Evolutionary conservation across 805 yeast genomes (phyloP).

Genomic region (Candida tammaniensis): DNA sequence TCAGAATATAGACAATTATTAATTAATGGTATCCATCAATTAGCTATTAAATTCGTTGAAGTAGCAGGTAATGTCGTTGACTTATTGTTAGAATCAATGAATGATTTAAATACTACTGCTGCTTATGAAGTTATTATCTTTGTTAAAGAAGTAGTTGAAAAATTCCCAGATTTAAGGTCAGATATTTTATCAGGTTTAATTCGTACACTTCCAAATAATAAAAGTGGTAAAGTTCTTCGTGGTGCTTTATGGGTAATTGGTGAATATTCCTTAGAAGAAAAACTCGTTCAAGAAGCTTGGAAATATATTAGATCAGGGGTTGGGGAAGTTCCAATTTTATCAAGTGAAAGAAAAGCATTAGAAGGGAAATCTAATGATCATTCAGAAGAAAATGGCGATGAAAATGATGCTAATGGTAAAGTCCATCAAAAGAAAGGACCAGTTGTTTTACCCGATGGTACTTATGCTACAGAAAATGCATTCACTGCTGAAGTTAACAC

Average conservation of each 20-base stretch:
- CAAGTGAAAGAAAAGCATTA: conserved; percentile 55
- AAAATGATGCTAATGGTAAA: conserved; percentile 4
- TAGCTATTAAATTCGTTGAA: conserved; percentile 85
- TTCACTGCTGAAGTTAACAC: conserved; percentile 50
- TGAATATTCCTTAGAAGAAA: conserved; percentile 75
- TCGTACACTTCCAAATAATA: conserved; percentile 58
- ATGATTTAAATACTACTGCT: conserved; percentile 78
- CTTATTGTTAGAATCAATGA: conserved; percentile 77
- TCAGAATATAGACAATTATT: conserved; percentile 85
- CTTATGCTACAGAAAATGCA: conserved; percentile 94
- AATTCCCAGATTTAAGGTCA: conserved; percentile 75
- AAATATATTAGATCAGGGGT: conserved; percentile 73
- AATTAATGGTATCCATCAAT: conserved; percentile 82
- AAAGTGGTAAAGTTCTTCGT: conserved; percentile 87
- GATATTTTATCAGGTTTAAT: conserved; percentile 64
- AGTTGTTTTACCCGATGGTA: conserved; percentile 94
- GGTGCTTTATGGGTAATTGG: conserved; percentile 96
- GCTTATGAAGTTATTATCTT: conserved; percentile 90
- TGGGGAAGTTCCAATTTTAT: conserved; percentile 89
- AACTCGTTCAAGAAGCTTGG: conserved; percentile 82
- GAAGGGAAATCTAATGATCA: conserved; percentile 22
- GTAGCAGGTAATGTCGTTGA: conserved; percentile 91
- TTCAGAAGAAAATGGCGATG: conserved; percentile 29
- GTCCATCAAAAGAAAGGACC: conserved; percentile 51
- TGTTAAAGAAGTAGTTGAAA: conserved; percentile 91